Base-by-base conservation (phyloP, 768 basidiomycete genomes). In the Leccinum uliginosum region DNA sequence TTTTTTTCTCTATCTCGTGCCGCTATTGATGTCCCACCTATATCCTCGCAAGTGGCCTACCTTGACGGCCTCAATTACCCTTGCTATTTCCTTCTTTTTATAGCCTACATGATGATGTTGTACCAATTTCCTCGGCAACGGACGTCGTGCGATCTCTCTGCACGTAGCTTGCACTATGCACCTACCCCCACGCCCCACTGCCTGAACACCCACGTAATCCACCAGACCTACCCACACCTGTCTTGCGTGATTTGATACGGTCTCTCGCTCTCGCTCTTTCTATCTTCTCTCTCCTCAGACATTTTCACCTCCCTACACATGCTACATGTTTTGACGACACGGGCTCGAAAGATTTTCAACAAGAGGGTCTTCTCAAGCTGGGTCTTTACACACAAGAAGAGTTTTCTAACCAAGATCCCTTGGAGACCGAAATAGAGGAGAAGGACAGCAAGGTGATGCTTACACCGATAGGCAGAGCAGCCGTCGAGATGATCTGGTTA, bases 371-470 rank as follows among this genome's bases (percentile, higher is more conserved):
- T n/a, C n/a, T n/a, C n/a, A n/a, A n/a, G n/a, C n/a, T 95, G 55
- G 91, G 90, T 0, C 73, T 94, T 59, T 85, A 85, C 62, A 64
- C 60, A n/a, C 49, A 43, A 23, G 71, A 73, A 67, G 65, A 67
- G n/a, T n/a, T n/a, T n/a, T n/a, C n/a, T n/a, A n/a, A 29, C 7
- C 58, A 62, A 4, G 51, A 57, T 1, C 48, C 52, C 4, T 38
- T 57, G 17, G 74, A 74, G 32, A 70, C 74, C 9, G 80, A 80
- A 49, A 77, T 74, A 53, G 73, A 75, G 9, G 74, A 72, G 45
- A 71, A 71, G 50, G 79, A 82, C 49, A 69, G 73, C 9, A 74
- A 79, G 35, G 68, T 77, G 32, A 55, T 60, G 14, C 63, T 80
- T 49, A 83, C 76, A 7, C 71, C 78, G 2, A 75, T 82, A 48